Evolutionary conservation across 2,329 filamentous ascomycete species (phyloP).

Genomic region (Cyphellophora europaea): DNA sequence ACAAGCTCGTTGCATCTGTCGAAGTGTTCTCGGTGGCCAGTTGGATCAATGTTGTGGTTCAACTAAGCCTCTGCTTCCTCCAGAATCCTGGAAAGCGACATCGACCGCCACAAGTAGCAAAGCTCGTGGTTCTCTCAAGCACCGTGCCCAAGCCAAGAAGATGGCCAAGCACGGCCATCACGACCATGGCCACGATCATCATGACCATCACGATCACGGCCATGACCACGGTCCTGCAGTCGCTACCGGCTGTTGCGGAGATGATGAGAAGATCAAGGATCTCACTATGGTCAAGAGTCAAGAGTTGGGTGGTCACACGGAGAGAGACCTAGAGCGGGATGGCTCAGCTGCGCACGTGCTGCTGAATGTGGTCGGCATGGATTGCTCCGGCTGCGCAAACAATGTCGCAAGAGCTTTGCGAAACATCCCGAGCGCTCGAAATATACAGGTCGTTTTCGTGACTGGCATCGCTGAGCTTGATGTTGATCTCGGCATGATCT

Average conservation of each 20-base stretch:
- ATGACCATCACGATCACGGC: no score
- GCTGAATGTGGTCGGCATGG: constrained; percentile 58
- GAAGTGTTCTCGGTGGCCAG: constrained; percentile 5
- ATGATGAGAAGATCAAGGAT: no score
- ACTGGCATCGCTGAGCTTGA: constrained; percentile 58
- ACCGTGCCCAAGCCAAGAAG: no score
- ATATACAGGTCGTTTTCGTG: constrained; percentile 56
- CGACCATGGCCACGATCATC: no score
- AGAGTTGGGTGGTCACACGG: no score
- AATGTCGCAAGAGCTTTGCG: constrained; percentile 49
- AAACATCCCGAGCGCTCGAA: constrained; percentile 39
- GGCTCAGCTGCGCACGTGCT: constrained; percentile 42
- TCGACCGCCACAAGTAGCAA: no score
- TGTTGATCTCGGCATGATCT: constrained; percentile 33
- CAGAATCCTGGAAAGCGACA: no score
- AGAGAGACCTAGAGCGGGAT: constrained; percentile 20
- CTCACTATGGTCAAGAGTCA: no score
- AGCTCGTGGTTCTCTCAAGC: no score
- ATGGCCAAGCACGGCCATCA: no score
- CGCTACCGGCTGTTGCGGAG: no score
- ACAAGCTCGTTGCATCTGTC: constrained; percentile 20
- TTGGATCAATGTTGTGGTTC: constrained; percentile 1
- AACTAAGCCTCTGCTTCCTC: background rate
- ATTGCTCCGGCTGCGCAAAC: constrained; percentile 62
- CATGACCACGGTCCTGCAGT: no score